phyloP scores from a whole-genome alignment of 768 basidiomycete genomes.

The Podaxis mareebaensis region DNA sequence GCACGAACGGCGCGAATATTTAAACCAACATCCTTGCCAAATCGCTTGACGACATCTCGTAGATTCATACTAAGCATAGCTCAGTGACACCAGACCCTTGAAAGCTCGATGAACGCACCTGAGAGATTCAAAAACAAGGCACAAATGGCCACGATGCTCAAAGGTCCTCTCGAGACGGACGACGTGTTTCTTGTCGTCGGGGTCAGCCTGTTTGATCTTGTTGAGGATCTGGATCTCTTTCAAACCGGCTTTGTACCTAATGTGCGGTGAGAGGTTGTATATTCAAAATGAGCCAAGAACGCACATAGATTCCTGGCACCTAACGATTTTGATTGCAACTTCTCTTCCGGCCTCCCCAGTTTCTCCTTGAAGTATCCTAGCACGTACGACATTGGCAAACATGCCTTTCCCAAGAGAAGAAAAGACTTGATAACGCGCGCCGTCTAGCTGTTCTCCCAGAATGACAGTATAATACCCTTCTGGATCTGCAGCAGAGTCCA shows the following conservation, averaged over 20 bases:
- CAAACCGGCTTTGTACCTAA: constrained; percentile 90
- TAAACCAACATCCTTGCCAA: constrained; percentile 96
- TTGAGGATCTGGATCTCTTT: constrained; percentile 91
- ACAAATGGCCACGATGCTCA: constrained; percentile 96
- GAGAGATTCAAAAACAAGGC: constrained; percentile 92
- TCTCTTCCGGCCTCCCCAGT: constrained; percentile 57
- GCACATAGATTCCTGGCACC: constrained; percentile 95
- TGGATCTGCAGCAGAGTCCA: constrained; percentile 89
- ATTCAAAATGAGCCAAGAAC: constrained; percentile 29
- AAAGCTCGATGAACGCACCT: constrained; percentile 52
- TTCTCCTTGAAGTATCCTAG: constrained; percentile 74
- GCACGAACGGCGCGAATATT: constrained; percentile 97
- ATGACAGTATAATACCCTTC: constrained; percentile 97
- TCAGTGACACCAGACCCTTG: neutral
- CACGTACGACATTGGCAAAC: constrained; percentile 96
- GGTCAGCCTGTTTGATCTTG: constrained; percentile 85
- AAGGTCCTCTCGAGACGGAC: constrained; percentile 93
- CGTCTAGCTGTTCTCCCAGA: constrained; percentile 91
- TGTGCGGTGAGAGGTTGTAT: constrained; percentile 4
- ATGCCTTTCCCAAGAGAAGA: constrained; percentile 97
- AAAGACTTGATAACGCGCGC: constrained; percentile 91
- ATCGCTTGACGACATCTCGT: constrained; percentile 95
- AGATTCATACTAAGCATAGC: constrained; percentile 83
- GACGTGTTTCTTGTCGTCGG: constrained; percentile 95
- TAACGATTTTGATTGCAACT: constrained; percentile 96